Evolutionary conservation across 305 asterid species (phyloP), one percentile per base, ranked within the genome.

Genomic region (Fraxinus platypoda): DNA sequence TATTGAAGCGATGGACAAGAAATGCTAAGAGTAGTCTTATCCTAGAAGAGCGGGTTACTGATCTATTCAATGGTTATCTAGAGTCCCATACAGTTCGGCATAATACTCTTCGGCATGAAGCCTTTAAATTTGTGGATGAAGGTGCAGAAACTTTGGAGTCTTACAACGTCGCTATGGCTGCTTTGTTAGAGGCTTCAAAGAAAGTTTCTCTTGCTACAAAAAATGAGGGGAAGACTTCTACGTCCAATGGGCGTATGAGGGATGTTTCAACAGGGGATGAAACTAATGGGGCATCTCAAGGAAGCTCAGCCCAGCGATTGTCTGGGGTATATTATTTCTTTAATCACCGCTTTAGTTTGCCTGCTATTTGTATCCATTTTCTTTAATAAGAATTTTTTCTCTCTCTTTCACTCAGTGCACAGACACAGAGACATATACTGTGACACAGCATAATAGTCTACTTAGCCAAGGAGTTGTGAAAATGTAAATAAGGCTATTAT

Each of bases 1-100:
- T 91, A 78, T 80, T 89, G 80, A 90, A 89, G 86, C 84, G 94
- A 75, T 92, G 95, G 95, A 92, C 95, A 21, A 89, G 91, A 86
- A 91, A 90, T 70, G 97, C 93, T 79, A 92, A 86, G 81, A 92
- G 97, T 52, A 89, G 87, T 23, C 89, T 91, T 74, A 74, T 81
- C 52, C 80, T 92, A 80, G 93, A 91, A 83, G 97, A 91, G 75
- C 85, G 90, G 71, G 82, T 83, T 75, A 49, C 85, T 59, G 90
- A 89, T 80, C 84, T 92, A 68, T 88, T 87, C 82, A 88, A 87
- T 59, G 78, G 89, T 85, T 89, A 91, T 85, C 87, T 91, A 86
- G 93, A 91, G 80, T 92, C 94, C 37, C 94, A 88, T 84, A 92
- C 92, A 78, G 93, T 87, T 74, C 83, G 94, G 54, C 88, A 87